These are phyloP conservation scores for Yarrowia sp. DNA, from an alignment of 805 yeast genomes.

Conservation along the genomic window DNA sequence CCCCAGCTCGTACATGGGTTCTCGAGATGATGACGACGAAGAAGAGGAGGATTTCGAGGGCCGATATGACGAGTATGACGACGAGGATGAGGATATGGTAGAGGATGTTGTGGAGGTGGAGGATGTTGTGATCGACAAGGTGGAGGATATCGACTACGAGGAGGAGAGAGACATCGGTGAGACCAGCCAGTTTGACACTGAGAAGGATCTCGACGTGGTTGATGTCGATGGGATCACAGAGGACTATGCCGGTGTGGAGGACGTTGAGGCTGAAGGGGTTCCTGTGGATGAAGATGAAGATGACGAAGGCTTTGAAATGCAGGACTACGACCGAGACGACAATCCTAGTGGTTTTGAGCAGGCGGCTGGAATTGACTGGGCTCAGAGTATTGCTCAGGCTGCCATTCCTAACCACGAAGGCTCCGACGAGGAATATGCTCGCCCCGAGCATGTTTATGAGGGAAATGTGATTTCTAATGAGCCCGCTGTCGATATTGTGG, in stretches of 20 bases:
- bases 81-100: background rate
- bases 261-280: constrained; percentile 20
- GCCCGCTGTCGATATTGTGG: background rate
- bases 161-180: constrained; percentile 26
- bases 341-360: background rate
- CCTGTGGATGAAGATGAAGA: constrained; percentile 18
- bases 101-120: constrained; percentile 16
- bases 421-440: constrained; percentile 2
- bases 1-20: constrained; percentile 1
- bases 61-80: constrained; percentile 26
- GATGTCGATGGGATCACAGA: constrained; percentile 5
- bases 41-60: constrained; percentile 24
- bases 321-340: background rate
- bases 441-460: background rate
- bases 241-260: constrained; percentile 22
- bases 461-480: background rate
- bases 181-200: background rate
- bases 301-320: background rate
- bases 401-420: background rate
- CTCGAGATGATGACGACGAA: constrained; percentile 22
- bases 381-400: constrained; percentile 6
- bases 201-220: constrained; percentile 21
- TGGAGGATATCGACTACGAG: constrained; percentile 7
- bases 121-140: background rate
- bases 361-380: constrained; percentile 3